Evolutionary conservation across 495 filamentous ascomycete genomes (phyloP).

Genomic region (Aspergillus funiculosus): DNA sequence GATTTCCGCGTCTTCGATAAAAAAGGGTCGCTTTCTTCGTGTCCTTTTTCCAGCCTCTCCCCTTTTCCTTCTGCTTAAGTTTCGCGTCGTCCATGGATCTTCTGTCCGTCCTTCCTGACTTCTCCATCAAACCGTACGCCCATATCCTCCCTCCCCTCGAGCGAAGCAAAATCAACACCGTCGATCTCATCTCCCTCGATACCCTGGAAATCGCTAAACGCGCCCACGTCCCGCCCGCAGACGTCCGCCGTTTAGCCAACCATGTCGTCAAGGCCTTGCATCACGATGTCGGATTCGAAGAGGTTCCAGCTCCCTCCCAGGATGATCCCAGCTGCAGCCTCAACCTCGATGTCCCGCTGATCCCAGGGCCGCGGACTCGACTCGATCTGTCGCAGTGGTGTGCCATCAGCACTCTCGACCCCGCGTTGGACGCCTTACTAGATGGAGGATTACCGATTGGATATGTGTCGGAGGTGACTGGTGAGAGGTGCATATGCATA

Average conservation of each 20-base stretch:
- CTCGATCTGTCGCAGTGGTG: slow-evolving; percentile 43
- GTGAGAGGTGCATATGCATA: slow-evolving; percentile 60
- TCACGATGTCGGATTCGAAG: slow-evolving; percentile 50
- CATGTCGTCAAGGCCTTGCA: slow-evolving; percentile 64
- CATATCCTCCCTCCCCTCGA: slow-evolving; percentile 78
- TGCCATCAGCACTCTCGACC: slow-evolving; percentile 75
- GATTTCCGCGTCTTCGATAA: no score
- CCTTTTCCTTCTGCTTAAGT: slow-evolving; percentile 15
- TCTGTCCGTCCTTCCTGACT: slow-evolving; percentile 70
- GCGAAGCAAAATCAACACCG: slow-evolving; percentile 63
- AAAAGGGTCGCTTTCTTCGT: background rate
- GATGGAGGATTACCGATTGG: slow-evolving; percentile 80
- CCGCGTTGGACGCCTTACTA: slow-evolving; percentile 64
- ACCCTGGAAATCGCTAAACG: slow-evolving; percentile 78
- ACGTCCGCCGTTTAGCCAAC: slow-evolving; percentile 63
- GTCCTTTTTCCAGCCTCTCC: background rate
- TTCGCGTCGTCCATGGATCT: slow-evolving; percentile 83
- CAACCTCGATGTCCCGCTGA: slow-evolving; percentile 15
- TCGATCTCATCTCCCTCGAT: slow-evolving; percentile 83
- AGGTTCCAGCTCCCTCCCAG: slow-evolving; percentile 10
- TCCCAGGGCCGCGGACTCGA: slow-evolving; percentile 23
- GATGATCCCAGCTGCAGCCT: slow-evolving; percentile 28
- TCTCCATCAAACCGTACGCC: slow-evolving; percentile 60
- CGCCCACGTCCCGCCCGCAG: slow-evolving; percentile 72
- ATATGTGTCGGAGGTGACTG: slow-evolving; percentile 83